Evolutionary conservation across 2,329 filamentous ascomycete species (phyloP).

Genomic region (Fusarium tjaetaba): DNA sequence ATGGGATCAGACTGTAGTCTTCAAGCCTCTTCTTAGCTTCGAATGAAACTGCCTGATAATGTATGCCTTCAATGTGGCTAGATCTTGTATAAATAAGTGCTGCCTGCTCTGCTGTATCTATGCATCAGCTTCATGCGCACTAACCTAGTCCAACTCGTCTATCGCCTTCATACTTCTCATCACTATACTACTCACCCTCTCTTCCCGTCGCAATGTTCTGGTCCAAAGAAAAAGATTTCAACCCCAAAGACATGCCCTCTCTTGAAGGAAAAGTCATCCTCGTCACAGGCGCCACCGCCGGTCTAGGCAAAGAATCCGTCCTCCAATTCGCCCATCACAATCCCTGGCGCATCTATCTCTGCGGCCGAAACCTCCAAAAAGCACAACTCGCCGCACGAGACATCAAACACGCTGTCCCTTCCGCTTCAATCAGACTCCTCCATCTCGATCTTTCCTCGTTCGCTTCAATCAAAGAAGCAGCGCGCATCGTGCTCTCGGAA

Average conservation of each 20-base stretch:
- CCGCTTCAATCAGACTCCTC: rapidly evolving
- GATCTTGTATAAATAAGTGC: no score
- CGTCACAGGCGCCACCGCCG: neutral
- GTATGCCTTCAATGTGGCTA: no score
- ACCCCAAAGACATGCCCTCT: neutral
- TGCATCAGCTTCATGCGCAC: neutral
- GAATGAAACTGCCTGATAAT: no score
- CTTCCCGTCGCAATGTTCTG: neutral
- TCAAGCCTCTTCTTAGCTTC: no score
- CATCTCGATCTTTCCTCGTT: neutral
- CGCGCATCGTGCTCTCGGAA: neutral
- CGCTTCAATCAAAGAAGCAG: neutral
- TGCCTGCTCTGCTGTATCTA: no score
- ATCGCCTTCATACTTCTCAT: neutral
- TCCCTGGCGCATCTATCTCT: neutral
- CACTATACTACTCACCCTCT: no score
- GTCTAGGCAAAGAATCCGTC: neutral
- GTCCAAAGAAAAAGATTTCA: neutral
- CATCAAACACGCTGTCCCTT: neutral
- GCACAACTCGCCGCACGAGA: rapidly evolving
- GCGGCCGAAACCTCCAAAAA: rapidly evolving
- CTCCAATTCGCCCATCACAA: neutral
- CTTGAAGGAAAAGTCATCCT: neutral
- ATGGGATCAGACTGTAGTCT: neutral
- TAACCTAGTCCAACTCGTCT: neutral